These are phyloP conservation scores for Fraxinus pennsylvanica DNA, from an alignment of 257 asterid genomes.

Conservation along the genomic window DNA sequence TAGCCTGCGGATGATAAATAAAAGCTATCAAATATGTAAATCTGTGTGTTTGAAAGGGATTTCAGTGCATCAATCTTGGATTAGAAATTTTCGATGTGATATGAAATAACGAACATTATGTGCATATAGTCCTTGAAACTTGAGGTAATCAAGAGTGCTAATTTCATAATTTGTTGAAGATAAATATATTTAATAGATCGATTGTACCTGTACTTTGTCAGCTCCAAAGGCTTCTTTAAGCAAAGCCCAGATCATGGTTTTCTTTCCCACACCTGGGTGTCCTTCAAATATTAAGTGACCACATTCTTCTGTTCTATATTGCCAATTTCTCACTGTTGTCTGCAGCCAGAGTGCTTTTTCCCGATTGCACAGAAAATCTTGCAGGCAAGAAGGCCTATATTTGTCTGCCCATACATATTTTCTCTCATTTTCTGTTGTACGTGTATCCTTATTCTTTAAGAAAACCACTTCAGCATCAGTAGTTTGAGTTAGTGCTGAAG, in stretches of 20 bases:
- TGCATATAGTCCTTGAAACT: neutral
- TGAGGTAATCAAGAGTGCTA: neutral
- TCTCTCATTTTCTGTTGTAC: constrained; percentile 25
- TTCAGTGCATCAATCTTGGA: neutral
- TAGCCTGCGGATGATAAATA: neutral
- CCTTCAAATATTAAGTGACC: constrained; percentile 46
- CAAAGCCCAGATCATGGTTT: constrained; percentile 47
- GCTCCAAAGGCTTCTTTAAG: constrained; percentile 37
- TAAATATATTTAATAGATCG: no score
- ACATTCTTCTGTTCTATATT: constrained; percentile 33
- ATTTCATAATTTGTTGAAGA: neutral
- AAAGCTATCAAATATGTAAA: neutral
- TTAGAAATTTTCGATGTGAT: neutral
- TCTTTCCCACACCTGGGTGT: constrained; percentile 46
- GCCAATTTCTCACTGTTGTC: constrained; percentile 39
- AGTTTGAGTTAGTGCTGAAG: constrained; percentile 21
- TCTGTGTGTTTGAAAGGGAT: neutral
- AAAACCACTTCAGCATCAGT: constrained; percentile 19
- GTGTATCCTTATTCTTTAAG: constrained; percentile 24
- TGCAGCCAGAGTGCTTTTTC: constrained; percentile 53
- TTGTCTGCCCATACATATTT: constrained; percentile 59
- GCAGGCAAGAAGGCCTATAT: constrained; percentile 56
- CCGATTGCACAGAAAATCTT: constrained; percentile 66
- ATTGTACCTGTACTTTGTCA: constrained; percentile 54
- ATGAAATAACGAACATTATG: neutral